Base-by-base conservation (phyloP, 257 asterid genomes). In the Handroanthus guayacan region DNA sequence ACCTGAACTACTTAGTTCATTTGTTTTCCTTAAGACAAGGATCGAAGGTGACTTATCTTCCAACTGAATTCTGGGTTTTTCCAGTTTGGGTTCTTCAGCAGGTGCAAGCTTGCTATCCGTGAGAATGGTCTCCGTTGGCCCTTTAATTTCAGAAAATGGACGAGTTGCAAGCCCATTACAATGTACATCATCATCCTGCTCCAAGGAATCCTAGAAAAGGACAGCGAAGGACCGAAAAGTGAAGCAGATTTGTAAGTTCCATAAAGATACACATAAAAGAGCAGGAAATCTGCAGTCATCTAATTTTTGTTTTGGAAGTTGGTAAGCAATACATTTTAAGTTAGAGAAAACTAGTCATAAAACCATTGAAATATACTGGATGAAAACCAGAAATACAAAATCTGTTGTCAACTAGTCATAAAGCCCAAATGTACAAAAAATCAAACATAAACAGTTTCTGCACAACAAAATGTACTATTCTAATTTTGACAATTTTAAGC, bases 161-260 rank as follows among this genome's bases (percentile, higher is more conserved):
- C 68, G 64, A 43, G 88, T 47, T 67, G 85, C 78, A 79, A 64
- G 79, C 58, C 84, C 90, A 43, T 88, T 80, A 50, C 81, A 62
- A 54, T 67, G 82, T 20, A 47, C 75, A 76, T 88, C 89, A 81
- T 84, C 92, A 76, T 86, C 94, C 77, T 69, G 89, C 75, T 86
- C 93, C 75, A 76, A 38, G 39, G 67, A 79, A 71, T 82, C 97
- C 97, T 86, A 72, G 47, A 76, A 62, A 76, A 78, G 44, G 48
- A 62, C 48, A 75, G 44, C 69, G 61, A 69, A 38, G 8, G 45
- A 5, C 45, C 45, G 1, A 41, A 58, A 57, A 7, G 52, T 45
- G 62, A 9, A 37, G 25, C 68, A 69, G 2, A 45, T 56, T 67
- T 25, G 57, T 52, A 69, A 47, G 31, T 41, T 50, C 18, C 43